Evolutionary conservation across 148 eudicot genomes (phyloP).

Genomic region (Talinum fruticosum): DNA sequence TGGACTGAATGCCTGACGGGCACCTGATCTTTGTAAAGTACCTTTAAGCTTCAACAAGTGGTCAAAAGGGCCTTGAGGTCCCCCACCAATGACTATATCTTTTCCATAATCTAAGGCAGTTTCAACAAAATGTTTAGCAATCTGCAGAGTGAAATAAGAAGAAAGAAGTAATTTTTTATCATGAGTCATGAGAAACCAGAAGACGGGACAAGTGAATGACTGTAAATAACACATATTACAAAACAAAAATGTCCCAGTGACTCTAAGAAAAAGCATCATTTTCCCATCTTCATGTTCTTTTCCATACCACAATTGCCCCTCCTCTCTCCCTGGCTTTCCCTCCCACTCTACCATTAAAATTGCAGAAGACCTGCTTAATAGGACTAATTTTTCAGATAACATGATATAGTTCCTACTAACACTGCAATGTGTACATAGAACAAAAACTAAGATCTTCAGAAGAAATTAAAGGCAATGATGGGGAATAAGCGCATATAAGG

Average conservation of each 20-base stretch:
- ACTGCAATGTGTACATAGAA: neutral
- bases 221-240: neutral
- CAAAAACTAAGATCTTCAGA: neutral
- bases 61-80: constrained; percentile 87
- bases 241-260: neutral
- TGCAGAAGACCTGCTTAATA: neutral
- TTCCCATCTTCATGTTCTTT: neutral
- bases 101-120: constrained; percentile 77
- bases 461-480: neutral
- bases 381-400: neutral
- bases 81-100: constrained; percentile 67
- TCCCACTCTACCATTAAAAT: neutral
- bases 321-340: neutral
- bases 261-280: neutral
- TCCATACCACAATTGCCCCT: neutral
- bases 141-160: constrained; percentile 34
- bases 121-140: constrained; percentile 79
- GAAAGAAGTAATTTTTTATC: neutral
- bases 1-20: constrained; percentile 48
- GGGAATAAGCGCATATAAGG: neutral
- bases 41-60: constrained; percentile 70
- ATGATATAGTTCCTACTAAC: neutral
- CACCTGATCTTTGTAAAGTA: constrained; percentile 26
- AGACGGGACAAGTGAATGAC: neutral
- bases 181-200: neutral